Conservation (phyloP, 169 alveolate genomes). For the Cryptosporidium canis region DNA sequence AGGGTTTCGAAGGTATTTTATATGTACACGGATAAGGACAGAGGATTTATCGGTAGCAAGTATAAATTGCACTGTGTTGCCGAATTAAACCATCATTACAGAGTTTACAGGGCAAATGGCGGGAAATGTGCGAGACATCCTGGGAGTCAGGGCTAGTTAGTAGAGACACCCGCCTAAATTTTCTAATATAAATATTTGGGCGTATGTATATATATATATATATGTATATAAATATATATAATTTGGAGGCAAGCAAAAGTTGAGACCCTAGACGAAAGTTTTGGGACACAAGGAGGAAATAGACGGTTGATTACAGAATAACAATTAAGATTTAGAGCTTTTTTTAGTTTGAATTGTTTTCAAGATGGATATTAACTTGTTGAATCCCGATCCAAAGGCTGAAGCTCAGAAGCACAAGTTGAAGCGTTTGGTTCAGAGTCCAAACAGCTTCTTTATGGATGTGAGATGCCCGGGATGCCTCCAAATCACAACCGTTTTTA, state of each 20-base stretch:
- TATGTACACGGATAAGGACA: slow-evolving; percentile 75
- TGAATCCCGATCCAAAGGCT: slow-evolving; percentile 93
- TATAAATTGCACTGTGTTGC: slow-evolving; percentile 80
- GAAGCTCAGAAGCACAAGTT: slow-evolving; percentile 95
- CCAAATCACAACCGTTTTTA: slow-evolving; percentile 93
- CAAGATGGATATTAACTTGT: slow-evolving; percentile 94
- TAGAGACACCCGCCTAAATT: not conserved
- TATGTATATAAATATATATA: not conserved
- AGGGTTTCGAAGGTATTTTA: slow-evolving; percentile 88
- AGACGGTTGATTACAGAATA: not conserved
- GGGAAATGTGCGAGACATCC: not conserved
- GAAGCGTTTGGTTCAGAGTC: slow-evolving; percentile 96
- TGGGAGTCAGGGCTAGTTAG: not conserved
- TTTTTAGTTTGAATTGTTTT: not conserved
- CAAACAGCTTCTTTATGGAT: slow-evolving; percentile 98
- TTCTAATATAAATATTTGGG: not conserved
- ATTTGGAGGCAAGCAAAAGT: not conserved
- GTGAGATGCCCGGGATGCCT: slow-evolving; percentile 96
- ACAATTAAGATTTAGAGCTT: slow-evolving; percentile 29
- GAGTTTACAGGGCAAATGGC: slow-evolving; percentile 76
- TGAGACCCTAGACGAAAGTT: not conserved
- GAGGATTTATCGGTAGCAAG: slow-evolving; percentile 82
- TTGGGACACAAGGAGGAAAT: slow-evolving; percentile 6
- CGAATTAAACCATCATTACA: slow-evolving; percentile 82
- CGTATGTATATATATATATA: too few species aligned